phyloP scores from a whole-genome alignment of 2,329 filamentous ascomycete genomes.

The Talaromyces verruculosus region DNA sequence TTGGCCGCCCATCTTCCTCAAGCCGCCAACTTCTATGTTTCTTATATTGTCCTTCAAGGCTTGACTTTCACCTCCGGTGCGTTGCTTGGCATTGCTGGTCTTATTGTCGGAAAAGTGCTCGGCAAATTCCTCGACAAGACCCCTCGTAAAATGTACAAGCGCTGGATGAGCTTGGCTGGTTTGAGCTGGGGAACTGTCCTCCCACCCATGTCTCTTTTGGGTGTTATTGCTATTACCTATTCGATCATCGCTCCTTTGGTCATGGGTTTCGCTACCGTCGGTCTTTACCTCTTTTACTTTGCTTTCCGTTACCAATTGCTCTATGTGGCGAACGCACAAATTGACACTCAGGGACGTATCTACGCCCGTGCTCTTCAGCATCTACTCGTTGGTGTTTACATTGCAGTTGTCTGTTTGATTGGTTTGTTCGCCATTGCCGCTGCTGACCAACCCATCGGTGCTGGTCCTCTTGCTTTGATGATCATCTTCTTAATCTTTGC shows the following conservation, averaged over 20 bases:
- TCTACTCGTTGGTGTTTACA: slow-evolving; percentile 78
- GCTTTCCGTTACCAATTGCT: slow-evolving; percentile 89
- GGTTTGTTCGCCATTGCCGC: slow-evolving; percentile 74
- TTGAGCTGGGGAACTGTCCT: slow-evolving; percentile 82
- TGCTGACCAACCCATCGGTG: slow-evolving; percentile 60
- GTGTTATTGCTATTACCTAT: slow-evolving; percentile 80
- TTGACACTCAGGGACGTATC: slow-evolving; percentile 84
- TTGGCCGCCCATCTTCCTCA: slow-evolving; percentile 74
- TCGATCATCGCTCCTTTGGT: slow-evolving; percentile 83
- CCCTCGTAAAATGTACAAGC: slow-evolving; percentile 74
- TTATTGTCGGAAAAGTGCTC: slow-evolving; percentile 71
- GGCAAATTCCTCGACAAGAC: slow-evolving; percentile 74
- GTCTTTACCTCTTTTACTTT: slow-evolving; percentile 77
- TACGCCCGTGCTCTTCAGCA: slow-evolving; percentile 89
- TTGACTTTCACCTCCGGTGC: slow-evolving; percentile 73
- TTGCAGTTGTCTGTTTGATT: slow-evolving; percentile 78
- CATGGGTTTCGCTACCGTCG: slow-evolving; percentile 75
- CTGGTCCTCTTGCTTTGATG: slow-evolving; percentile 73
- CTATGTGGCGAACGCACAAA: slow-evolving; percentile 76
- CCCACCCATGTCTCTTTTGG: slow-evolving; percentile 77
- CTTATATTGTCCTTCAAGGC: slow-evolving; percentile 92
- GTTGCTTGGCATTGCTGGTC: slow-evolving; percentile 70
- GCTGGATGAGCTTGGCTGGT: slow-evolving; percentile 71
- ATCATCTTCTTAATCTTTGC: slow-evolving; percentile 74
- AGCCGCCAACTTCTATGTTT: slow-evolving; percentile 91